Evolutionary conservation across 331 rosid species (phyloP).

Genomic region (Dryas integrifolia): DNA sequence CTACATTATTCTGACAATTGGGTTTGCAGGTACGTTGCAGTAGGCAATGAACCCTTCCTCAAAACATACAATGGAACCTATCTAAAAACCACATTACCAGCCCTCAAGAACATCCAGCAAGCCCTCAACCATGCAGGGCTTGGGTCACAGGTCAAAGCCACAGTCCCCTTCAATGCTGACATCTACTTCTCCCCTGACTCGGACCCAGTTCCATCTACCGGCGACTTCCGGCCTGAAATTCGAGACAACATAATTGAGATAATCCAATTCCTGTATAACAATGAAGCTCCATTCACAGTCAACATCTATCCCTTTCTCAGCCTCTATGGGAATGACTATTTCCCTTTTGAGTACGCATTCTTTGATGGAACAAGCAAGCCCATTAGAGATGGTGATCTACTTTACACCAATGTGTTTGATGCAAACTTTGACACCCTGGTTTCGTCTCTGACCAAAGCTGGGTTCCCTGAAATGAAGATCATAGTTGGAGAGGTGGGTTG

Average conservation of each 20-base stretch:
- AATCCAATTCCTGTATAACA: constrained; percentile 47
- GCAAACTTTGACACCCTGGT: constrained; percentile 80
- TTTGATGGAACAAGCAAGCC: constrained; percentile 64
- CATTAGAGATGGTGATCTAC: constrained; percentile 47
- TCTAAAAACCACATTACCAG: constrained; percentile 59
- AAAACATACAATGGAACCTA: constrained; percentile 67
- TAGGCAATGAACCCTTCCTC: constrained; percentile 89
- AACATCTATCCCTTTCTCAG: constrained; percentile 81
- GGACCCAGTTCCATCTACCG: constrained; percentile 74
- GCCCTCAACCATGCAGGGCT: constrained; percentile 56
- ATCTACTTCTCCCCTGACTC: constrained; percentile 70
- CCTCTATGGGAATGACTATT: constrained; percentile 60
- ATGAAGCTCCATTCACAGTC: constrained; percentile 73
- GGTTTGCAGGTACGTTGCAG: constrained; percentile 71
- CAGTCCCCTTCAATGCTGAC: constrained; percentile 89
- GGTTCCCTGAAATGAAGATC: constrained; percentile 59
- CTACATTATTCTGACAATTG: constrained; percentile 2
- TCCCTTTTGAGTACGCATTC: constrained; percentile 80
- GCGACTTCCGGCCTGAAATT: constrained; percentile 72
- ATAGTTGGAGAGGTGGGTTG: constrained; percentile 91
- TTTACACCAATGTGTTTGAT: constrained; percentile 77
- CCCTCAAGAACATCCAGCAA: constrained; percentile 67
- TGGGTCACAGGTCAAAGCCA: constrained; percentile 61
- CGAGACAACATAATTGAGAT: constrained; percentile 52
- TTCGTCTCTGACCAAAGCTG: constrained; percentile 61